Conservation (phyloP, 257 asterid genomes). For the Marsdenia floribunda region DNA sequence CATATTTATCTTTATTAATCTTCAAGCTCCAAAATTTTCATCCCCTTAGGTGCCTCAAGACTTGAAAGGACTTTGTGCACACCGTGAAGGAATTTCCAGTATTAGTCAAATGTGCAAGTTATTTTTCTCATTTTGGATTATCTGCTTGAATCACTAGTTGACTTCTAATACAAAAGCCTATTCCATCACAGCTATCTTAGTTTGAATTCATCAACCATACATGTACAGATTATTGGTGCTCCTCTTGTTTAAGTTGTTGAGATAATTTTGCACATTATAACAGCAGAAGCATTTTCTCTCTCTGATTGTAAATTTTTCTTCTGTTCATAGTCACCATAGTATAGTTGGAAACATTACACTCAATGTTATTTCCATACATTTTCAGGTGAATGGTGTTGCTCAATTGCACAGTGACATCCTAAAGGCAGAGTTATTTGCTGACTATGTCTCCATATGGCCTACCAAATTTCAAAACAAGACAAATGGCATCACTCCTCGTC, state of each 20-base stretch:
- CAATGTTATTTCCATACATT: conserved; percentile 15
- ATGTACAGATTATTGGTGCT: background rate
- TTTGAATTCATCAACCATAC: background rate
- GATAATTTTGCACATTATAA: background rate
- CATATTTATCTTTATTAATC: background rate
- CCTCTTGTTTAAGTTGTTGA: background rate
- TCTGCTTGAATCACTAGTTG: background rate
- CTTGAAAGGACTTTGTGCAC: background rate
- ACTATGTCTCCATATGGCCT: conserved; percentile 96
- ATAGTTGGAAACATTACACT: background rate
- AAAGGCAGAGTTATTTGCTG: conserved; percentile 74
- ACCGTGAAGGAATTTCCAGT: background rate
- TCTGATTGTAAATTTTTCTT: background rate
- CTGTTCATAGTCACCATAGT: background rate
- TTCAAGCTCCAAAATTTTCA: background rate
- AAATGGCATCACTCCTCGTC: conserved; percentile 97
- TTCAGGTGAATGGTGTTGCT: conserved; percentile 98
- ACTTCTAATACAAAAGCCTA: background rate
- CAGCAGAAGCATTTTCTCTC: background rate
- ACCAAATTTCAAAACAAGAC: conserved; percentile 94
- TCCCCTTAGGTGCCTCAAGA: background rate
- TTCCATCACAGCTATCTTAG: background rate
- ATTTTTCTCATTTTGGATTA: background rate
- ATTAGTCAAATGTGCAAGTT: background rate
- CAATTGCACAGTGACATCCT: conserved; percentile 95